A percentile compares a stretch with the other conserved stretches of the same genome.
phyloP scores from a whole-genome alignment of 768 basidiomycete species.

The Neoboletus magnificus region DNA sequence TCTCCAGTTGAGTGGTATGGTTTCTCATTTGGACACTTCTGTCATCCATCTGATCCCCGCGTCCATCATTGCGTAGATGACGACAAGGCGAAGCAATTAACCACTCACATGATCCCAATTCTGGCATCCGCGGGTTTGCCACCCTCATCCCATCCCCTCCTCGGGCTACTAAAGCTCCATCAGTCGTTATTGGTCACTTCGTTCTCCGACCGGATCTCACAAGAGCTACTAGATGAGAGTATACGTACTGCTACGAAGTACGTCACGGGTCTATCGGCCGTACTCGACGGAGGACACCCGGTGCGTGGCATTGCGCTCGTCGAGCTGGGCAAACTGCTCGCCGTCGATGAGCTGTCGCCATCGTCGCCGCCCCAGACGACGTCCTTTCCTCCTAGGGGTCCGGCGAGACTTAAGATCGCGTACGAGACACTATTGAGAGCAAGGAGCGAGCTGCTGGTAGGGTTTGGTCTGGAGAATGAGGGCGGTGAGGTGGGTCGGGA shows the following conservation, averaged over 20 bases:
- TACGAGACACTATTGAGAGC: conserved; percentile 63
- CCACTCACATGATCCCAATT: conserved; percentile 63
- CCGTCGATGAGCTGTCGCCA: conserved; percentile 69
- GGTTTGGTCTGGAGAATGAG: conserved; percentile 66
- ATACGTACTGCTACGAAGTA: conserved; percentile 56
- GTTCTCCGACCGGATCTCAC: conserved; percentile 39
- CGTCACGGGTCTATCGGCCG: conserved; percentile 46
- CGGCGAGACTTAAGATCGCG: conserved; percentile 58
- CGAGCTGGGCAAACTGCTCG: conserved; percentile 79
- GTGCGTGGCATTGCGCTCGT: conserved; percentile 69
- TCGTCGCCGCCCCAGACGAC: conserved; percentile 13
- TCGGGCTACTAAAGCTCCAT: conserved; percentile 70
- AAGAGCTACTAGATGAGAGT: conserved; percentile 58
- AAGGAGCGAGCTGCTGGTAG: conserved; percentile 56
- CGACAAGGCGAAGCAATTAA: conserved; percentile 53
- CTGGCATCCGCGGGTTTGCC: conserved; percentile 57
- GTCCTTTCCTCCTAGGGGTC: conserved; percentile 66
- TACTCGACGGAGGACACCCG: conserved; percentile 70
- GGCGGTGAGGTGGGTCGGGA: conserved; percentile 71
- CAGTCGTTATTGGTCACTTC: conserved; percentile 61
- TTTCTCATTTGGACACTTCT: neutral
- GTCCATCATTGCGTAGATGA: conserved; percentile 43
- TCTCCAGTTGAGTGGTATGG: conserved; percentile 57
- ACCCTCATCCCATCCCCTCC: conserved; percentile 72
- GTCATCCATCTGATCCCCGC: neutral